Percentiles rank a stretch among this genome's conserved stretches.
phyloP scores from a whole-genome alignment of 1,284 basidiomycete species.

The Wallemia mellicola region DNA sequence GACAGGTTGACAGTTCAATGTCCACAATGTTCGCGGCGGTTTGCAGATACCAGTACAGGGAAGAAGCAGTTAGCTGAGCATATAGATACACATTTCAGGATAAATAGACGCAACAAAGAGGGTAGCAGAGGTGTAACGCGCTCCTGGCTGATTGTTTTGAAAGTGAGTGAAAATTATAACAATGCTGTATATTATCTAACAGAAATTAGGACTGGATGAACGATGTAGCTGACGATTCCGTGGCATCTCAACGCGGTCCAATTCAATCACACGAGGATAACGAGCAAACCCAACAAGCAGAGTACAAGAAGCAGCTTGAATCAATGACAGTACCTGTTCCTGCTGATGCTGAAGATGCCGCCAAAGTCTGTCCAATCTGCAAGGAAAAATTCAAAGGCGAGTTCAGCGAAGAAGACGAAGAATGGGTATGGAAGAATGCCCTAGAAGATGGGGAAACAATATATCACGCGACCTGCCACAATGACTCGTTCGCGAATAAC shows the following conservation, averaged over 20 bases:
- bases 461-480: slow-evolving; percentile 13
- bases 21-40: slow-evolving; percentile 77
- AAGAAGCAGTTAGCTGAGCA: slow-evolving; percentile 60
- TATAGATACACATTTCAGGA: slow-evolving; percentile 86
- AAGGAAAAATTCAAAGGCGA: slow-evolving; percentile 79
- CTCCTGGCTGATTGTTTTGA: slow-evolving; percentile 58
- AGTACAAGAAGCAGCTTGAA: slow-evolving; percentile 28
- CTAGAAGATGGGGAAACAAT: slow-evolving; percentile 51
- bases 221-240: slow-evolving; percentile 18
- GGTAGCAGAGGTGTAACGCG: slow-evolving; percentile 66
- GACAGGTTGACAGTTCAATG: slow-evolving; percentile 49
- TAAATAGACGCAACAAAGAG: slow-evolving; percentile 67
- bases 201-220: slow-evolving; percentile 69
- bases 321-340: slow-evolving; percentile 54
- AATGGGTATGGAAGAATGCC: slow-evolving; percentile 94
- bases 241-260: not conserved
- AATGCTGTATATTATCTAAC: not conserved
- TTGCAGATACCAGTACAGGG: slow-evolving; percentile 35
- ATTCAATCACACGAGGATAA: not conserved
- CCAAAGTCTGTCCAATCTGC: slow-evolving; percentile 75
- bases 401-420: slow-evolving; percentile 85
- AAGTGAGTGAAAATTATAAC: slow-evolving; percentile 27
- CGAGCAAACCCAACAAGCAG: slow-evolving; percentile 1
- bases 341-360: slow-evolving; percentile 37
- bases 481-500: no score